Percentiles rank a stretch among this genome's conserved stretches.
Evolutionary conservation across 257 asterid genomes (phyloP).

Genomic region (Penstemon newberryi): DNA sequence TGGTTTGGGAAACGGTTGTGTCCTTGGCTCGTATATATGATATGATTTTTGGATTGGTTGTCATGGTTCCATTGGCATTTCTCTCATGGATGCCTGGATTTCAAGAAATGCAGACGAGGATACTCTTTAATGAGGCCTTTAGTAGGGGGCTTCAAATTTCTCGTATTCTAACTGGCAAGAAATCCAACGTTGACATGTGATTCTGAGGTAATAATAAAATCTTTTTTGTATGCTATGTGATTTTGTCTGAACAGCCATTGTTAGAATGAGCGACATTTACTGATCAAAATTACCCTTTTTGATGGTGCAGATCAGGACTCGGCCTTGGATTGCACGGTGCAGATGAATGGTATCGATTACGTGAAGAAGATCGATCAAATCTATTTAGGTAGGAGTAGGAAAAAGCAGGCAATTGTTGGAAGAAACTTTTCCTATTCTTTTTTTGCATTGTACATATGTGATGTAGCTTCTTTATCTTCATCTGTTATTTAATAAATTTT

Average conservation of each 20-base stretch:
- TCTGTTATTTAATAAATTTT: slow-evolving; percentile 8
- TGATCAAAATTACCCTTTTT: neutral
- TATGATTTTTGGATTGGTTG: slow-evolving; percentile 77
- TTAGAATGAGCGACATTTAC: neutral
- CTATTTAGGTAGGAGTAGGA: slow-evolving; percentile 8
- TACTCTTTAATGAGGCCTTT: slow-evolving; percentile 81
- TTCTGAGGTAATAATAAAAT: slow-evolving; percentile 35
- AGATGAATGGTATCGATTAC: slow-evolving; percentile 12
- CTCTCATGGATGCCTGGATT: slow-evolving; percentile 98
- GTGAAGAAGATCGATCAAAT: neutral
- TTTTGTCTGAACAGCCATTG: too few relatives aligned
- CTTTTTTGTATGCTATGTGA: too few relatives aligned
- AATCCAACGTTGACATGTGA: slow-evolving; percentile 39
- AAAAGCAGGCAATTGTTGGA: slow-evolving; percentile 11
- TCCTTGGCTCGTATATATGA: slow-evolving; percentile 88
- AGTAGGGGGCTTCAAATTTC: slow-evolving; percentile 97
- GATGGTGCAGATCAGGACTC: slow-evolving; percentile 3
- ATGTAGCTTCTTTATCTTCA: slow-evolving; percentile 12
- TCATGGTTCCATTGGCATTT: slow-evolving; percentile 81
- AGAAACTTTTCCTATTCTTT: neutral
- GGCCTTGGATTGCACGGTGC: slow-evolving; percentile 1
- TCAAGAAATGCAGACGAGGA: slow-evolving; percentile 89
- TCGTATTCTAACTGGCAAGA: slow-evolving; percentile 81
- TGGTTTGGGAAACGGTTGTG: slow-evolving; percentile 88
- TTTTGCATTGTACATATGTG: slow-evolving; percentile 33